Conservation (phyloP, 768 basidiomycete genomes). For the Lyophyllum shimeji region DNA sequence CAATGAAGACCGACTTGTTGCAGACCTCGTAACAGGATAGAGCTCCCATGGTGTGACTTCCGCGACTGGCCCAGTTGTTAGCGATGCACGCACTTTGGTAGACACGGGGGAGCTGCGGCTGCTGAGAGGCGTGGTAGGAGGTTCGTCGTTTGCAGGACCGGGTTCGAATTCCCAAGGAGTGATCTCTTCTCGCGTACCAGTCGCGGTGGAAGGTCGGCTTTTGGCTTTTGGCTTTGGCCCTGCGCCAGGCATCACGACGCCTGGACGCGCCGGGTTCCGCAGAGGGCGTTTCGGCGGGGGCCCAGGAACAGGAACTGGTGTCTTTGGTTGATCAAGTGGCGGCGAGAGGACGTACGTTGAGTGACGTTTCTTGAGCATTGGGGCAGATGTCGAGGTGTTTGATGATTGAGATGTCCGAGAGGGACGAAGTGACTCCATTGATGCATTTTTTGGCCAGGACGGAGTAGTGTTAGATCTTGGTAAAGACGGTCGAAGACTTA, state of each 20-base stretch:
- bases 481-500: constrained; percentile 12
- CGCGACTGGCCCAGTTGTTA: constrained; percentile 23
- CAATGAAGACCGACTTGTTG: constrained; percentile 20
- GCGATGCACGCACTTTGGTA: constrained; percentile 10
- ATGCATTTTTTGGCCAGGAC: constrained; percentile 18
- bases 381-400: constrained; percentile 3
- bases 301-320: constrained; percentile 19
- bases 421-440: constrained; percentile 20
- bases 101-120: constrained; percentile 12
- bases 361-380: constrained; percentile 31
- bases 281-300: constrained; percentile 29
- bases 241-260: not conserved
- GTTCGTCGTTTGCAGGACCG: constrained; percentile 13
- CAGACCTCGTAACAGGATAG: constrained; percentile 17
- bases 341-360: constrained; percentile 25
- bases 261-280: constrained; percentile 30
- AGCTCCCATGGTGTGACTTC: constrained; percentile 31
- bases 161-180: constrained; percentile 36
- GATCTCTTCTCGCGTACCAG: constrained; percentile 25
- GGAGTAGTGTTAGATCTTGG: constrained; percentile 19
- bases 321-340: constrained; percentile 18
- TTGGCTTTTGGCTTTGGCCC: constrained; percentile 11
- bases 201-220: constrained; percentile 24
- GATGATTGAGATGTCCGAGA: constrained; percentile 4
- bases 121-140: constrained; percentile 4